phyloP scores from a whole-genome alignment of 768 basidiomycete genomes.

The Myochromella boudieri region DNA sequence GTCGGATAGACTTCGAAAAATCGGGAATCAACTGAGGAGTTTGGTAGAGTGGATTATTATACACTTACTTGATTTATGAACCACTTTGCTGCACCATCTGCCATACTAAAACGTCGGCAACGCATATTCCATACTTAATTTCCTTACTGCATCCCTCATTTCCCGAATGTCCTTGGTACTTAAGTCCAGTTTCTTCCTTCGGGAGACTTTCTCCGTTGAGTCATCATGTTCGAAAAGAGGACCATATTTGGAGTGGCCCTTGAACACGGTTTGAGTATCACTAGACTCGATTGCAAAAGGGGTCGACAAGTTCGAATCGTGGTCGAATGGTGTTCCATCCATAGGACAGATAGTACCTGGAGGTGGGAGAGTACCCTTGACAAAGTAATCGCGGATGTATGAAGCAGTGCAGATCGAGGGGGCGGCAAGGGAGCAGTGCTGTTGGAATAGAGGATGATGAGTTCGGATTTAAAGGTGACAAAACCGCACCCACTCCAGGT shows the following conservation, averaged over 20 bases:
- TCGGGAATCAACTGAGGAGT: too few relatives aligned
- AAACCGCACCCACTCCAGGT: slow-evolving; percentile 31
- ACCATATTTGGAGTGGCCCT: too few relatives aligned
- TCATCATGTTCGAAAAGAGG: too few relatives aligned
- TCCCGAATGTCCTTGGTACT: neutral
- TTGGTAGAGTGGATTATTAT: too few relatives aligned
- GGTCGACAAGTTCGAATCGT: neutral
- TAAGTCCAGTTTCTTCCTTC: neutral
- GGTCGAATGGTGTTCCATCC: slow-evolving; percentile 24
- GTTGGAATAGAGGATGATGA: neutral
- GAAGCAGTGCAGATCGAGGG: slow-evolving; percentile 25
- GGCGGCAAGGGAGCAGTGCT: slow-evolving; percentile 25
- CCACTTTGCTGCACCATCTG: too few relatives aligned
- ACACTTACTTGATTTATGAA: too few relatives aligned
- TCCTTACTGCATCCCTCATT: slow-evolving; percentile 1
- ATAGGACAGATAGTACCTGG: slow-evolving; percentile 39
- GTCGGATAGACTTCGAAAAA: too few relatives aligned
- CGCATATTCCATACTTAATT: neutral
- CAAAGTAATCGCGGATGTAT: slow-evolving; percentile 39
- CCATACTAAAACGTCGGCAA: too few relatives aligned
- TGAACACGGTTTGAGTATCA: too few relatives aligned
- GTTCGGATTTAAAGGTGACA: neutral
- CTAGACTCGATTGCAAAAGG: neutral
- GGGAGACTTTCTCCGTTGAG: neutral
- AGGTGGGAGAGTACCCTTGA: slow-evolving; percentile 37